phyloP scores from a whole-genome alignment of 257 asterid species.

The Cordia subcordata region DNA sequence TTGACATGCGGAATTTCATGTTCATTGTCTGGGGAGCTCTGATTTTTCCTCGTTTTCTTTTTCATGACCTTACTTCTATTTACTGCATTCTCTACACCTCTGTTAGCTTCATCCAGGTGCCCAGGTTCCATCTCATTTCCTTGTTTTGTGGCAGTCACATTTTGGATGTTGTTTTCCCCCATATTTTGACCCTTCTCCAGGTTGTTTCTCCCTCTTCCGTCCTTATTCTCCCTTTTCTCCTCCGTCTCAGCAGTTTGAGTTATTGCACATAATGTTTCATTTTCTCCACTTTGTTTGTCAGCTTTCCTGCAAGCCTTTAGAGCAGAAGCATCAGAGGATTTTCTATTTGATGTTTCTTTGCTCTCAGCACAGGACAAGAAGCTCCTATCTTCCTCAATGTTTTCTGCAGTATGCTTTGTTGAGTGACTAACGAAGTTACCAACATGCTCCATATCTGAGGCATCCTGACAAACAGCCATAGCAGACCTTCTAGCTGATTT shows the following conservation, averaged over 20 bases:
- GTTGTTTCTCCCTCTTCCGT: slow-evolving; percentile 2
- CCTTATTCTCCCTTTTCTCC: slow-evolving; percentile 12
- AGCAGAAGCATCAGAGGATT: slow-evolving; percentile 19
- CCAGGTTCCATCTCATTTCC: slow-evolving; percentile 21
- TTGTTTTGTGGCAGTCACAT: slow-evolving; percentile 18
- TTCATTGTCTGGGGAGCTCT: not conserved
- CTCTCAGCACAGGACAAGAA: slow-evolving; percentile 9
- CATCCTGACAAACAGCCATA: not conserved
- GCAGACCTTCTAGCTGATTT: slow-evolving; percentile 13
- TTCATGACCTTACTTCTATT: not conserved
- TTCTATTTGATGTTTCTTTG: slow-evolving; percentile 16
- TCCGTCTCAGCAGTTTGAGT: slow-evolving; percentile 9
- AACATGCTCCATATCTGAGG: slow-evolving; percentile 5
- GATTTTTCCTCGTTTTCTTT: not conserved
- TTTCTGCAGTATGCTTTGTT: slow-evolving; percentile 19
- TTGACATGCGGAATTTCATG: not conserved
- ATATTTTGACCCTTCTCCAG: slow-evolving; percentile 5
- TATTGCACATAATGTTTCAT: slow-evolving; percentile 14
- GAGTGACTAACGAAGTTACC: slow-evolving; percentile 19
- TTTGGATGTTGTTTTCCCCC: slow-evolving; percentile 14
- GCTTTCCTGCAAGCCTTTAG: slow-evolving; percentile 17
- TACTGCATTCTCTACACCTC: not conserved
- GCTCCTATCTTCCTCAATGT: slow-evolving; percentile 22
- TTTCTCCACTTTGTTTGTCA: slow-evolving; percentile 11
- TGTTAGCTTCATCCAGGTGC: slow-evolving; percentile 7